Percentiles rank a stretch among this genome's conserved stretches.
Evolutionary conservation across 306 rosid species (phyloP).

Genomic region (Cicer pinnatifidum): DNA sequence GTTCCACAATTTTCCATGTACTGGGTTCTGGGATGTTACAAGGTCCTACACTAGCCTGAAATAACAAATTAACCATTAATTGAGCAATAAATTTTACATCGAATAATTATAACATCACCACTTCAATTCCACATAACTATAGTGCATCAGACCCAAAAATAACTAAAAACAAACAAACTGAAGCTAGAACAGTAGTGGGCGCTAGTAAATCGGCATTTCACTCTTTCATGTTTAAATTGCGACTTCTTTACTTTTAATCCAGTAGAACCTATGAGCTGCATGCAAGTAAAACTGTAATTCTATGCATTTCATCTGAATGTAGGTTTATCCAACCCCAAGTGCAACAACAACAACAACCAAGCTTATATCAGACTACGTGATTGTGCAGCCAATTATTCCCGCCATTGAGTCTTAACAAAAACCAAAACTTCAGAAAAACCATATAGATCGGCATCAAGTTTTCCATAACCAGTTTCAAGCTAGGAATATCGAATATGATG

Average conservation of each 20-base stretch:
- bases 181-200: constrained; percentile 2
- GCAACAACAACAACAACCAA: constrained; percentile 18
- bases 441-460: constrained; percentile 13
- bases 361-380: neutral
- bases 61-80: constrained; percentile 34
- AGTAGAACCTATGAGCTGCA: neutral
- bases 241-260: neutral
- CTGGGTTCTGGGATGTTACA: constrained; percentile 85
- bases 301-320: neutral
- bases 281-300: constrained; percentile 1
- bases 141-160: neutral
- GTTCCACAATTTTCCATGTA: constrained; percentile 87
- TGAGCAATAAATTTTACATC: constrained; percentile 19
- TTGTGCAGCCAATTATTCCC: neutral
- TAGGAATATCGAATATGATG: neutral
- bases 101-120: neutral
- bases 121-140: constrained; percentile 3
- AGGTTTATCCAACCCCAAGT: neutral
- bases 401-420: neutral
- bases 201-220: constrained; percentile 22
- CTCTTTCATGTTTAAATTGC: constrained; percentile 7
- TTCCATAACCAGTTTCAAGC: constrained; percentile 1
- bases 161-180: constrained; percentile 10
- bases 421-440: neutral
- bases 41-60: constrained; percentile 86